Conservation (phyloP, 345 rosid species). For the Brassica nigra region DNA sequence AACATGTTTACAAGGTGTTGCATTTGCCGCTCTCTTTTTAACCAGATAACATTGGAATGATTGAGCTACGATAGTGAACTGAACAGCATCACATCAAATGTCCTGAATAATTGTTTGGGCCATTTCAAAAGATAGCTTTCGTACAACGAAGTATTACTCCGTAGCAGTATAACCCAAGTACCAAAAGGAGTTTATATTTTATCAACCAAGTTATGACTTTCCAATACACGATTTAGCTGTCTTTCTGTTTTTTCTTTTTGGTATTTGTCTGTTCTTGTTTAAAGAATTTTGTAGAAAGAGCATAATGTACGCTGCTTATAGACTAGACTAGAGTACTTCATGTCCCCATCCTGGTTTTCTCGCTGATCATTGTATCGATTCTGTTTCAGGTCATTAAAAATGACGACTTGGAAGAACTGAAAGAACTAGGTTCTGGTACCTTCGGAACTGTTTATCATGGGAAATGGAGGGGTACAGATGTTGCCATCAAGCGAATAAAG, state of each 20-base stretch:
- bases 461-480: conserved; percentile 99
- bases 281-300: not conserved
- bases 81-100: conserved; percentile 9
- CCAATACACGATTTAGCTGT: conserved; percentile 6
- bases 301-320: not conserved
- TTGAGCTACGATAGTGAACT: conserved; percentile 9
- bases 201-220: conserved; percentile 25
- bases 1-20: conserved; percentile 18
- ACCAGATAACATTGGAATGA: conserved; percentile 4
- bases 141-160: not conserved
- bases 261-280: not conserved
- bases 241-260: not conserved
- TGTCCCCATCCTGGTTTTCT: conserved; percentile 25
- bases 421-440: conserved; percentile 95
- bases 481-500: conserved; percentile 92
- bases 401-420: conserved; percentile 96
- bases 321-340: conserved; percentile 15
- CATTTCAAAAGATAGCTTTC: not conserved
- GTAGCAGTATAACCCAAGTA: conserved; percentile 1
- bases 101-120: too few species aligned
- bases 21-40: conserved; percentile 1
- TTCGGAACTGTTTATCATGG: conserved; percentile 99
- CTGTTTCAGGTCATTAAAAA: conserved; percentile 73
- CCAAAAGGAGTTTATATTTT: conserved; percentile 20
- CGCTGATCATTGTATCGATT: conserved; percentile 4